A percentile compares a stretch with the other conserved stretches of the same genome.
Conservation (phyloP, 345 rosid genomes). For the Gossypium sturtianum region DNA sequence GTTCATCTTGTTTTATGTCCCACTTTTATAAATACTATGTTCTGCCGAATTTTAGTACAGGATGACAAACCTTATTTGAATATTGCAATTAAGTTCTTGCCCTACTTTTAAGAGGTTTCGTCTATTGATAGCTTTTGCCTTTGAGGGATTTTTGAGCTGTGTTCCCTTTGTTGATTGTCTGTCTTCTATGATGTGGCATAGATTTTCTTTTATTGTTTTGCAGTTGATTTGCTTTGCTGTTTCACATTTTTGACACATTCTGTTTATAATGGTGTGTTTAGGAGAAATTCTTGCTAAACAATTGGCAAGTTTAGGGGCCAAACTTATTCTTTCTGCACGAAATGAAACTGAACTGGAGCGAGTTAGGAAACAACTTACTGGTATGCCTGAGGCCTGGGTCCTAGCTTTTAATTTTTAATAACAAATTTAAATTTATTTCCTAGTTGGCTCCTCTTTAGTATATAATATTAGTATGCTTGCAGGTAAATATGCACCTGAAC, state of each 20-base stretch:
- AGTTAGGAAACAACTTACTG: slow-evolving; percentile 65
- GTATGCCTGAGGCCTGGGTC: slow-evolving; percentile 25
- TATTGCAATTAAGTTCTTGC: neutral
- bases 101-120: neutral
- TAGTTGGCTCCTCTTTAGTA: neutral
- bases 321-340: slow-evolving; percentile 86
- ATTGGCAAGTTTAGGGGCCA: slow-evolving; percentile 78
- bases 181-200: neutral
- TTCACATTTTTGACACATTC: neutral
- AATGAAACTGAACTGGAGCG: slow-evolving; percentile 69
- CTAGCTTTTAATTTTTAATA: neutral
- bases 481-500: slow-evolving; percentile 78
- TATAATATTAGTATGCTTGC: slow-evolving; percentile 8
- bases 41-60: neutral
- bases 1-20: neutral
- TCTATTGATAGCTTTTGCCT: neutral
- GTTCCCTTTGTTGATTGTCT: neutral
- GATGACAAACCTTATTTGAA: neutral
- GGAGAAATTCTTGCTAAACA: slow-evolving; percentile 88
- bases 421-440: neutral
- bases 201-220: neutral
- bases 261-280: slow-evolving; percentile 20
- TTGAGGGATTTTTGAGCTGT: neutral
- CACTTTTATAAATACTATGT: neutral
- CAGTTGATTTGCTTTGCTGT: neutral